Evolutionary conservation across 441 rosid species (phyloP).

Genomic region (Macaranga tanarius): DNA sequence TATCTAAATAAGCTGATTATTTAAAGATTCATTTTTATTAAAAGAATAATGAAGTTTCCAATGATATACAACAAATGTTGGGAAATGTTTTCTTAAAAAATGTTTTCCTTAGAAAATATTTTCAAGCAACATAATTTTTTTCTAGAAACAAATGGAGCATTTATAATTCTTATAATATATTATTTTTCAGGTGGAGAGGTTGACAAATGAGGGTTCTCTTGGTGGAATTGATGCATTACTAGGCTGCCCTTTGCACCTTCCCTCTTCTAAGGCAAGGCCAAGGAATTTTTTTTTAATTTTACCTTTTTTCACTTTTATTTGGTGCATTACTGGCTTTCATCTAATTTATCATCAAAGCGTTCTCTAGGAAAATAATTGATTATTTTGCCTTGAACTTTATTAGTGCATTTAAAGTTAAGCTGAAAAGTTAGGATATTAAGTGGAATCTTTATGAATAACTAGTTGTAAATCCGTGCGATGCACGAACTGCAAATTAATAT

Average conservation of each 20-base stretch:
- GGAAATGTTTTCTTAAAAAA: no score
- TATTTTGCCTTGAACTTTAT: background rate
- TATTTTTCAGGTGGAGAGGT: conserved; percentile 62
- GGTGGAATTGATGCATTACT: conserved; percentile 88
- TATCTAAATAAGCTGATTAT: no score
- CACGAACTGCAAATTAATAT: no score
- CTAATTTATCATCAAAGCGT: conserved; percentile 5
- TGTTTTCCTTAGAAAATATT: no score
- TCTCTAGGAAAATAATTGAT: background rate
- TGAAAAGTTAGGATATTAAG: background rate
- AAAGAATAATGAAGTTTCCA: no score
- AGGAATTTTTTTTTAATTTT: background rate
- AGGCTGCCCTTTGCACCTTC: conserved; percentile 89
- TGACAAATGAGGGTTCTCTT: conserved; percentile 81
- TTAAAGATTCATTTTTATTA: no score
- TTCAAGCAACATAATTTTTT: no score
- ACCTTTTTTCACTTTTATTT: conserved; percentile 6
- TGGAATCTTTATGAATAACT: background rate
- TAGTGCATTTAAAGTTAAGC: background rate
- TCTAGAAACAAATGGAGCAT: no score
- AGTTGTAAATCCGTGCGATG: no score
- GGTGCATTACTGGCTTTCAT: background rate
- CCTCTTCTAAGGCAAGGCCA: conserved; percentile 67
- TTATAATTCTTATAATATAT: background rate
- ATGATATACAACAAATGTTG: no score